phyloP scores from a whole-genome alignment of 2,329 filamentous ascomycete genomes.

The Colletotrichum acutatum region DNA sequence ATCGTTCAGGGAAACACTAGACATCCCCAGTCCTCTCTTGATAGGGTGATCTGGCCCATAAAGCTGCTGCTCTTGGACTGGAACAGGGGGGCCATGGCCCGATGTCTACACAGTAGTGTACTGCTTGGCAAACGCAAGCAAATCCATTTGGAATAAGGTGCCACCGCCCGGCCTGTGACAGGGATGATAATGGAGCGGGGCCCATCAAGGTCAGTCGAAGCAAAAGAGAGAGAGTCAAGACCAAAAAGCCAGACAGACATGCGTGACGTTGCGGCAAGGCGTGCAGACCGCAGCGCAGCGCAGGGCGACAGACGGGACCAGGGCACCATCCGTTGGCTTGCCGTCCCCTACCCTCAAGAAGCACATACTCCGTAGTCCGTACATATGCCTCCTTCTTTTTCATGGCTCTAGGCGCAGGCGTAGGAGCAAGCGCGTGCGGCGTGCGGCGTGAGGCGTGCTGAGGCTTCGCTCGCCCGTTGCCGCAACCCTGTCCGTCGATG shows the following conservation, averaged over 20 bases:
- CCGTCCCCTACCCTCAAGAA: background rate
- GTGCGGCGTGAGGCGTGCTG: background rate
- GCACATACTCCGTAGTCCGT: background rate
- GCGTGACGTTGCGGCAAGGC: constrained; percentile 12
- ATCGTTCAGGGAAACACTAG: background rate
- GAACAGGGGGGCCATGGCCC: background rate
- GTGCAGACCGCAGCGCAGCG: background rate
- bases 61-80: background rate
- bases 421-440: background rate
- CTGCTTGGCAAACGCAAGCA: constrained; percentile 1
- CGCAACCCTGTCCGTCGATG: background rate
- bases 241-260: constrained; percentile 1
- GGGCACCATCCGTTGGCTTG: background rate
- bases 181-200: background rate
- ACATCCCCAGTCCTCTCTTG: background rate
- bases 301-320: background rate
- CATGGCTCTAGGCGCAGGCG: background rate
- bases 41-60: background rate
- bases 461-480: background rate
- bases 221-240: background rate
- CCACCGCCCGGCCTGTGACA: background rate
- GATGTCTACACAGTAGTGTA: background rate
- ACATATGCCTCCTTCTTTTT: background rate
- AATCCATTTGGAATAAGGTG: constrained; percentile 7
- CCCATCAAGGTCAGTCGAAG: background rate